These are phyloP conservation scores for Teratosphaeriaceae sp. DNA, from an alignment of 2,329 filamentous ascomycete species.

Conservation along the genomic window DNA sequence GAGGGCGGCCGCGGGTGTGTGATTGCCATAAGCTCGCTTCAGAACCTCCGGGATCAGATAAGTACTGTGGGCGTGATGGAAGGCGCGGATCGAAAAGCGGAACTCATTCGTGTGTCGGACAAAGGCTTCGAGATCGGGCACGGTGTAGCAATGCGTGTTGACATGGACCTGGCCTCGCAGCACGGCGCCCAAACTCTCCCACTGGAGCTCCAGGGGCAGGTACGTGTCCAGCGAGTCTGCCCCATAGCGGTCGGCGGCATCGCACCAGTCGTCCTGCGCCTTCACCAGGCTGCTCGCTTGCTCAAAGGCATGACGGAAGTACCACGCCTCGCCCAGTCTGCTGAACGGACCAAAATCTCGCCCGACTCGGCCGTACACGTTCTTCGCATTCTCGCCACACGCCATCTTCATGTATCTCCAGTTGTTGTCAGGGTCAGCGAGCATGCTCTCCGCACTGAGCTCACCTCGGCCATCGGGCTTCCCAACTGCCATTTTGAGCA, in stretches of 20 bases:
- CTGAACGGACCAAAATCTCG: conserved; percentile 50
- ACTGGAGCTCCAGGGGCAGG: conserved; percentile 55
- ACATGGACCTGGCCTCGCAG: conserved; percentile 61
- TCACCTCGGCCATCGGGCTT: conserved; percentile 54
- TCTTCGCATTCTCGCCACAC: conserved; percentile 33
- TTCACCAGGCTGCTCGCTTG: conserved; percentile 51
- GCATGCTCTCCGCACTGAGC: conserved; percentile 56
- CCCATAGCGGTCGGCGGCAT: conserved; percentile 46
- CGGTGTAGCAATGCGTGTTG: conserved; percentile 65
- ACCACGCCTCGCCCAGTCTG: conserved; percentile 62
- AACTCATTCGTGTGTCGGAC: conserved; percentile 67
- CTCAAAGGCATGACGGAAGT: conserved; percentile 62
- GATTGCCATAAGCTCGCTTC: conserved; percentile 33
- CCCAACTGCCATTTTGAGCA: conserved; percentile 62
- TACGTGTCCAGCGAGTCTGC: conserved; percentile 49
- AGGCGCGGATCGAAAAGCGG: conserved; percentile 58
- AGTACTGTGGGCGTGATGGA: conserved; percentile 64
- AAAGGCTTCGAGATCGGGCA: conserved; percentile 62
- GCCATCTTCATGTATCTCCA: conserved; percentile 75
- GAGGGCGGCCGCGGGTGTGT: conserved; percentile 47
- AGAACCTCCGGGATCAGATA: conserved; percentile 58
- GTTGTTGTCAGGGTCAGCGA: conserved; percentile 58
- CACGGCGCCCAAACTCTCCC: conserved; percentile 57
- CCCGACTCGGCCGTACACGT: conserved; percentile 27
- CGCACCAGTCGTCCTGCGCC: conserved; percentile 63